phyloP scores from a whole-genome alignment of 257 asterid species.

The Plantago elongata region DNA sequence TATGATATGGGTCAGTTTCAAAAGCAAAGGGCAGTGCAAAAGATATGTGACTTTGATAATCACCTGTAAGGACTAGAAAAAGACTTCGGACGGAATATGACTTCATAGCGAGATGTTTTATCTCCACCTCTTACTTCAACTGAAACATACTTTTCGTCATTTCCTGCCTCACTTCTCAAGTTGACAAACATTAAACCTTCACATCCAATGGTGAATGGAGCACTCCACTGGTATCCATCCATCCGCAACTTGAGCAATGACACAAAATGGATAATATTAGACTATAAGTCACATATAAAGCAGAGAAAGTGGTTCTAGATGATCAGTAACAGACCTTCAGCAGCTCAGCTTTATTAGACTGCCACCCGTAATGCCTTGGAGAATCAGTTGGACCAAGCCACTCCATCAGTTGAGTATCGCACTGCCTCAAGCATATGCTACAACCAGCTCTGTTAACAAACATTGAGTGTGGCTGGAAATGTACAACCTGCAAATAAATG shows the following conservation, averaged over 20 bases:
- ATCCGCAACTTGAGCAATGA: slow-evolving; percentile 55
- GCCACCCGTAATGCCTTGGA: slow-evolving; percentile 82
- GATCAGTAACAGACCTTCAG: slow-evolving; percentile 55
- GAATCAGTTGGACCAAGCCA: slow-evolving; percentile 86
- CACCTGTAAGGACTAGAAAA: slow-evolving; percentile 97
- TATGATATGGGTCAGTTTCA: slow-evolving; percentile 3
- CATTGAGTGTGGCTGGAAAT: slow-evolving; percentile 90
- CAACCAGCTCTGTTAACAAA: slow-evolving; percentile 76
- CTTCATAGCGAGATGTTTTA: slow-evolving; percentile 71
- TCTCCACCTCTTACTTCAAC: slow-evolving; percentile 89
- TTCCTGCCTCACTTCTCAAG: slow-evolving; percentile 62
- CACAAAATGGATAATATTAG: slow-evolving; percentile 25
- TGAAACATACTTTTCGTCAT: slow-evolving; percentile 41
- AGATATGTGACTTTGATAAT: slow-evolving; percentile 18
- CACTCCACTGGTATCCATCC: slow-evolving; percentile 86
- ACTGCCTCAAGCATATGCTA: slow-evolving; percentile 69
- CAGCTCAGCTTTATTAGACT: slow-evolving; percentile 63
- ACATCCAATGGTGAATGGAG: slow-evolving; percentile 61
- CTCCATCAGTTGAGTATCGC: slow-evolving; percentile 59
- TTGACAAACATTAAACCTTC: slow-evolving; percentile 79
- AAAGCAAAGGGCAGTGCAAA: slow-evolving; percentile 4
- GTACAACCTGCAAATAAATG: slow-evolving; percentile 67
- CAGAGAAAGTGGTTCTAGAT: slow-evolving; percentile 12
- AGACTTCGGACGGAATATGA: slow-evolving; percentile 73
- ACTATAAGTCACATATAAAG: slow-evolving; percentile 19